A percentile compares a stretch with the other conserved stretches of the same genome.
Evolutionary conservation across 345 rosid species (phyloP).

Genomic region (Anastatica hierochuntica): DNA sequence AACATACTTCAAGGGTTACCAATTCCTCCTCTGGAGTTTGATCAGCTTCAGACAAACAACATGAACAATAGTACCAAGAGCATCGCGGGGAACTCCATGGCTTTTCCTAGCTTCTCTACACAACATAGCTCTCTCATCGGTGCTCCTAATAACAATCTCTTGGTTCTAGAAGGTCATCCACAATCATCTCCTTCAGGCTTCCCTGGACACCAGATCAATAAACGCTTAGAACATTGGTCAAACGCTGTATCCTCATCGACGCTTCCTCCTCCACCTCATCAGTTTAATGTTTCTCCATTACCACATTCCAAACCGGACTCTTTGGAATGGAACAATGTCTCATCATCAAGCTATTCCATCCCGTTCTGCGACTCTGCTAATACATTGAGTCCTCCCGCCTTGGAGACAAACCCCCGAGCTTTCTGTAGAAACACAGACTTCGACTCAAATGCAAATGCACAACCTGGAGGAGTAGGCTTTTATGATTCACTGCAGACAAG

Average conservation of each 20-base stretch:
- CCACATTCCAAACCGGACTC: too few species aligned
- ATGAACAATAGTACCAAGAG: slow-evolving; percentile 14
- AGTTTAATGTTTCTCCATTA: slow-evolving; percentile 29
- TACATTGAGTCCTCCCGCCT: too few species aligned
- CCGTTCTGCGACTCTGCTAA: slow-evolving; percentile 29
- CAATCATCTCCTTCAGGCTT: slow-evolving; percentile 34
- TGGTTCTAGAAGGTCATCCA: slow-evolving; percentile 40
- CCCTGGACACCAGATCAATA: slow-evolving; percentile 19
- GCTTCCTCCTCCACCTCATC: slow-evolving; percentile 24
- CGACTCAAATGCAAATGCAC: slow-evolving; percentile 28
- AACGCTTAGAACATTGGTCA: slow-evolving; percentile 44
- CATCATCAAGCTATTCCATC: slow-evolving; percentile 32
- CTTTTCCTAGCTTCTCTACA: slow-evolving; percentile 20
- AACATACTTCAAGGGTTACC: slow-evolving; percentile 68
- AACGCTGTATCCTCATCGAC: slow-evolving; percentile 34
- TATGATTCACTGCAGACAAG: slow-evolving; percentile 32
- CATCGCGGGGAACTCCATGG: not conserved
- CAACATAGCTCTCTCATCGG: slow-evolving; percentile 24
- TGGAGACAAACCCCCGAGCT: slow-evolving; percentile 30
- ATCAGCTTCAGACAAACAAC: slow-evolving; percentile 50
- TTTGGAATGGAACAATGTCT: too few species aligned
- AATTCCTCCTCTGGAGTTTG: slow-evolving; percentile 48
- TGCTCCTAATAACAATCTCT: slow-evolving; percentile 32
- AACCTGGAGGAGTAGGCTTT: slow-evolving; percentile 19
- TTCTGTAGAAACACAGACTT: slow-evolving; percentile 33